Percentiles rank a stretch among this genome's conserved stretches.
These are phyloP conservation scores for Akanthomyces dipterigenus DNA, from an alignment of 2,329 filamentous ascomycete species.

Conservation along the genomic window DNA sequence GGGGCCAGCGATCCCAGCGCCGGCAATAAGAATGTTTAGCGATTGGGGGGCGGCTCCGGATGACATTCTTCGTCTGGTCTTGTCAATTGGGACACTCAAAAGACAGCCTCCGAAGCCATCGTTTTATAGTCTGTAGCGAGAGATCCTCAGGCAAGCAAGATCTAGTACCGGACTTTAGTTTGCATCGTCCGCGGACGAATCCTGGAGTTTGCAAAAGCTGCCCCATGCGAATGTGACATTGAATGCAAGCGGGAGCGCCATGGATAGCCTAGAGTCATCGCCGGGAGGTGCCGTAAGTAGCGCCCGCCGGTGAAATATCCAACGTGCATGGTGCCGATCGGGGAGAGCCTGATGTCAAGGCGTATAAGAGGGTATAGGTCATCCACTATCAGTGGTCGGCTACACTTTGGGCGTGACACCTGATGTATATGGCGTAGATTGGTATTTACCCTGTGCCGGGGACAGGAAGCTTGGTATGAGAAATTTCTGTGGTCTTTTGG, in stretches of 20 bases:
- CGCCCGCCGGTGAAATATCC: not conserved
- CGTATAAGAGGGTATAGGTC: too few relatives aligned
- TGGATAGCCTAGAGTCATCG: not conserved
- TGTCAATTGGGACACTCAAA: too few relatives aligned
- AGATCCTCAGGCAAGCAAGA: not conserved
- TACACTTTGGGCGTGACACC: too few relatives aligned
- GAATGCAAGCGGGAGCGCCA: not conserved
- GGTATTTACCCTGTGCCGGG: not conserved
- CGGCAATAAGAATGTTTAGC: conserved; percentile 41
- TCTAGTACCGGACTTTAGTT: not conserved
- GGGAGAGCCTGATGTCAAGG: too few relatives aligned
- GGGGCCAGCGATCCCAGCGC: conserved; percentile 39
- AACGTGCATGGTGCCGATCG: not conserved
- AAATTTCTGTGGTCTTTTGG: not conserved
- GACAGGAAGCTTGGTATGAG: not conserved
- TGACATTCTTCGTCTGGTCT: not conserved
- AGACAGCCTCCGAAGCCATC: not conserved
- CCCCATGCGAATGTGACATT: not conserved
- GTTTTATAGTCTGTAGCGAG: not conserved
- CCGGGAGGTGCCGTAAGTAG: too few relatives aligned
- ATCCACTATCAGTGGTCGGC: too few relatives aligned
- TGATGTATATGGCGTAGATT: not conserved
- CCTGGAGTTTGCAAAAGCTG: not conserved
- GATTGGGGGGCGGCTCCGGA: not conserved
- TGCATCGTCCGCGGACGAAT: not conserved